phyloP scores from a whole-genome alignment of 768 basidiomycete genomes.

The Naganishia onofrii region DNA sequence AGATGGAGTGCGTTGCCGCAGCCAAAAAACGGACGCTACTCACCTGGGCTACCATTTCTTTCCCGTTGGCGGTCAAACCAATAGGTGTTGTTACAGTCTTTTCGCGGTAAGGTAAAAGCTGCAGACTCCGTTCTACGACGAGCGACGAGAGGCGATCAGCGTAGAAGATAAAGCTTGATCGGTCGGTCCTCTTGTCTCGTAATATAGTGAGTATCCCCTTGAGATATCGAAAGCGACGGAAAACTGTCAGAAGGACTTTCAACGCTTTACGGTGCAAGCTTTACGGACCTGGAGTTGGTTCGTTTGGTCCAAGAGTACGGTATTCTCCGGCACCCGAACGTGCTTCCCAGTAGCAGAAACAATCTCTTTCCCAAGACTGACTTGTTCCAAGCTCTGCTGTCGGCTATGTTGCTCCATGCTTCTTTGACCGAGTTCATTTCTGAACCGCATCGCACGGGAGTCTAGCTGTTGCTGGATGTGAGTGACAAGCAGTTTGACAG shows the following conservation, averaged over 20 bases:
- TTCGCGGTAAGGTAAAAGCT: conserved; percentile 69
- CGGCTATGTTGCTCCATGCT: conserved; percentile 28
- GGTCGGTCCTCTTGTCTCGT: conserved; percentile 65
- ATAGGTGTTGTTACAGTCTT: conserved; percentile 66
- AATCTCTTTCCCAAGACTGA: conserved; percentile 3
- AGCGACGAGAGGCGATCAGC: conserved; percentile 80
- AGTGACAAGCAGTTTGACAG: conserved; percentile 87
- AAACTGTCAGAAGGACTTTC: conserved; percentile 9
- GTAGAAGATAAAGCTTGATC: conserved; percentile 91
- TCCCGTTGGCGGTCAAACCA: conserved; percentile 41
- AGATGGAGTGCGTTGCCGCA: not conserved
- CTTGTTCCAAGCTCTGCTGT: conserved; percentile 38
- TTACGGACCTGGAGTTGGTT: conserved; percentile 69
- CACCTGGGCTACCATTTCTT: conserved; percentile 21
- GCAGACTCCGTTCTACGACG: conserved; percentile 78
- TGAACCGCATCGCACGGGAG: conserved; percentile 70
- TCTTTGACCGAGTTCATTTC: conserved; percentile 62
- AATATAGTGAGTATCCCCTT: conserved; percentile 88
- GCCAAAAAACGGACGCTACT: not conserved
- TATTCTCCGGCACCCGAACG: conserved; percentile 10
- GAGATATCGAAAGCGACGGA: not conserved
- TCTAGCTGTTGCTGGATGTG: conserved; percentile 82
- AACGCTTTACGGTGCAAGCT: too few species aligned
- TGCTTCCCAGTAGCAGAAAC: conserved; percentile 1
- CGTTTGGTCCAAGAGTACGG: conserved; percentile 66